Conservation (phyloP, 2,329 filamentous ascomycete species). For the Daldinia eschscholtzii region DNA sequence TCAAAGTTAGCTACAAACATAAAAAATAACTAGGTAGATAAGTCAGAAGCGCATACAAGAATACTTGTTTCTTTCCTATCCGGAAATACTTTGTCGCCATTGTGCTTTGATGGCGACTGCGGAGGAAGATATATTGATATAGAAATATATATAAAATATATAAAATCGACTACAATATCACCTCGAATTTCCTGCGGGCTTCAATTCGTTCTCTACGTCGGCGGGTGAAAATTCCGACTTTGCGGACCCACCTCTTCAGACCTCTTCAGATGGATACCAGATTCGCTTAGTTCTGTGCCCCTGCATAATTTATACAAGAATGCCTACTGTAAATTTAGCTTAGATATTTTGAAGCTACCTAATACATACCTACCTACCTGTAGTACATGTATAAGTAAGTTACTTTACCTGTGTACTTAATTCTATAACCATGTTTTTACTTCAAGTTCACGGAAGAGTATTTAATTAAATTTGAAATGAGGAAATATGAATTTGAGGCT, state of each 20-base stretch:
- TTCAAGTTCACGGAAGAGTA: conserved; percentile 7
- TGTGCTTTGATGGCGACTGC: conserved; percentile 24
- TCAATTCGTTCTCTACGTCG: conserved; percentile 12
- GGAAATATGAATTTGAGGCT: background rate
- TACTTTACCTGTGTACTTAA: background rate
- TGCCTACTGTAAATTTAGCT: conserved; percentile 1
- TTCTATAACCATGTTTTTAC: background rate
- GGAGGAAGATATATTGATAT: background rate
- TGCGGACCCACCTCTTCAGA: conserved; percentile 1
- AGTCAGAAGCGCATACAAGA: conserved; percentile 46
- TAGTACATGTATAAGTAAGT: background rate
- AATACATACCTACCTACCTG: too few species aligned
- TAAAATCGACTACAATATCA: conserved; percentile 16
- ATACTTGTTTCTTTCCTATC: conserved; percentile 51
- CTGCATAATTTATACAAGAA: conserved; percentile 1
- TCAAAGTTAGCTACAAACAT: conserved; percentile 14
- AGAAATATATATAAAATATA: conserved; percentile 12
- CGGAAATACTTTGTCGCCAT: conserved; percentile 47
- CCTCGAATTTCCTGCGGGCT: conserved; percentile 14
- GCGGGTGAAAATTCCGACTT: conserved; percentile 41
- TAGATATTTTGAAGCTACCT: background rate
- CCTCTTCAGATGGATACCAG: background rate
- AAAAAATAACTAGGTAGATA: background rate
- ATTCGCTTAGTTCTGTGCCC: background rate
- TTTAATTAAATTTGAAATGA: conserved; percentile 7